phyloP scores from a whole-genome alignment of 306 rosid genomes.

The Casuarina glauca region DNA sequence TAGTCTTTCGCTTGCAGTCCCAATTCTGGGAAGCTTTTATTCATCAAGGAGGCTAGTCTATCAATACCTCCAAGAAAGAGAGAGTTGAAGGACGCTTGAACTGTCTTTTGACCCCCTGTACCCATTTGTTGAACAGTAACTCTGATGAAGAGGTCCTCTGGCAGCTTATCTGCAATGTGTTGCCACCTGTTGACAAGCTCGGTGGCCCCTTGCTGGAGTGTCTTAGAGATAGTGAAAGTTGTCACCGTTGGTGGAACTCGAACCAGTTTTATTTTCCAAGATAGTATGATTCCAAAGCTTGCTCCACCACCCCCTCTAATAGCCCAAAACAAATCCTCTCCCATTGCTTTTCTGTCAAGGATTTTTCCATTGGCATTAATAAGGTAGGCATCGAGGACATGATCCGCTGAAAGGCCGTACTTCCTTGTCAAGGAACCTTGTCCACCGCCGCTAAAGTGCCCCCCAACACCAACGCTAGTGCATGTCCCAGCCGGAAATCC shows the following conservation, averaged over 20 bases:
- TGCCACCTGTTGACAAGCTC: constrained; percentile 40
- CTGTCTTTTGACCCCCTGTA: constrained; percentile 22
- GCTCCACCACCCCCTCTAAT: constrained; percentile 66
- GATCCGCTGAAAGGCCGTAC: constrained; percentile 48
- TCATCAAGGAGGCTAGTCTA: constrained; percentile 39
- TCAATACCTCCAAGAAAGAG: constrained; percentile 47
- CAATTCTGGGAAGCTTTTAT: constrained; percentile 48
- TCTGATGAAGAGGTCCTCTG: constrained; percentile 60
- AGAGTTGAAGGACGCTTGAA: constrained; percentile 29
- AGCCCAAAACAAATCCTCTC: constrained; percentile 63
- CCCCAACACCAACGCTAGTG: constrained; percentile 58
- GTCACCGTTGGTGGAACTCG: constrained; percentile 41
- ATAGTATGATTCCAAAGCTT: constrained; percentile 51
- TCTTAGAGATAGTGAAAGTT: constrained; percentile 24
- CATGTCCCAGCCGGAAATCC: constrained; percentile 66
- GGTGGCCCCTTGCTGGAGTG: constrained; percentile 30
- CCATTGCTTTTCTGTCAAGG: constrained; percentile 41
- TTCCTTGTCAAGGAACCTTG: constrained; percentile 45
- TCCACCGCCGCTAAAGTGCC: constrained; percentile 61
- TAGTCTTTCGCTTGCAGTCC: constrained; percentile 53
- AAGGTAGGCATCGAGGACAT: constrained; percentile 46
- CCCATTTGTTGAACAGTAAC: constrained; percentile 33
- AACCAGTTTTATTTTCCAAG: constrained; percentile 50
- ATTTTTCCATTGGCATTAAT: constrained; percentile 41
- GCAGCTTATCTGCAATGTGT: constrained; percentile 33